A percentile compares a stretch with the other conserved stretches of the same genome.
These are phyloP conservation scores for Haplosporangium gracile DNA, from an alignment of 192 early-diverging fungal species.

Conservation along the genomic window DNA sequence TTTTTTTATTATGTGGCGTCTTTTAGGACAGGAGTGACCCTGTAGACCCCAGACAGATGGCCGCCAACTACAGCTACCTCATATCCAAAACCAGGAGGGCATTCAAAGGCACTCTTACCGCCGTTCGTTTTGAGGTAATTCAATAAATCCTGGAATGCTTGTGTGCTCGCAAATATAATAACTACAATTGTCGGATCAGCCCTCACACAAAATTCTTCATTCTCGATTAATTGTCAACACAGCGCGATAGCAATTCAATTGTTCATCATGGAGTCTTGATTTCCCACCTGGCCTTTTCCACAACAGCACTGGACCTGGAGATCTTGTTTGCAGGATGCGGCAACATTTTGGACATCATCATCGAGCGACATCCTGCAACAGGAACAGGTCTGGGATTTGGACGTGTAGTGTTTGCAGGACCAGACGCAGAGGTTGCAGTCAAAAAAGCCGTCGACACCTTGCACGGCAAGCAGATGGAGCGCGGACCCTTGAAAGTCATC, in stretches of 20 bases:
- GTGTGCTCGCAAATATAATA: background rate
- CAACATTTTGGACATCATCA: constrained; percentile 58
- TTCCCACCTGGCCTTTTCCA: constrained; percentile 46
- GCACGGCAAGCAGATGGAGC: constrained; percentile 62
- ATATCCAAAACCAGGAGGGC: constrained; percentile 48
- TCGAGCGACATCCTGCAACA: constrained; percentile 64
- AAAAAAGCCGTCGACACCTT: constrained; percentile 63
- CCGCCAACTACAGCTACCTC: constrained; percentile 50
- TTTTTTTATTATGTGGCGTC: background rate
- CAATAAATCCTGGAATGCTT: background rate
- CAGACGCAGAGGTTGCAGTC: constrained; percentile 55
- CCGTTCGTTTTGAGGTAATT: constrained; percentile 47
- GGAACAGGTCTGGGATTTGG: constrained; percentile 64
- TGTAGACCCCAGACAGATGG: constrained; percentile 46
- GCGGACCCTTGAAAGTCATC: constrained; percentile 48
- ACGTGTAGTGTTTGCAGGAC: constrained; percentile 59
- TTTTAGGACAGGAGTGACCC: constrained; percentile 43
- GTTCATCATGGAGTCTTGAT: constrained; percentile 47
- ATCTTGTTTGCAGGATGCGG: constrained; percentile 65
- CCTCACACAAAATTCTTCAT: background rate
- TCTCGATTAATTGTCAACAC: background rate
- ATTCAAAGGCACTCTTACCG: constrained; percentile 39
- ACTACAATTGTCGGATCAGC: background rate
- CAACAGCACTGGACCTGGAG: constrained; percentile 41
- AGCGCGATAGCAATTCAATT: constrained; percentile 50